These are phyloP conservation scores for Spathaspora boniae DNA, from an alignment of 805 yeast species.

Conservation along the genomic window DNA sequence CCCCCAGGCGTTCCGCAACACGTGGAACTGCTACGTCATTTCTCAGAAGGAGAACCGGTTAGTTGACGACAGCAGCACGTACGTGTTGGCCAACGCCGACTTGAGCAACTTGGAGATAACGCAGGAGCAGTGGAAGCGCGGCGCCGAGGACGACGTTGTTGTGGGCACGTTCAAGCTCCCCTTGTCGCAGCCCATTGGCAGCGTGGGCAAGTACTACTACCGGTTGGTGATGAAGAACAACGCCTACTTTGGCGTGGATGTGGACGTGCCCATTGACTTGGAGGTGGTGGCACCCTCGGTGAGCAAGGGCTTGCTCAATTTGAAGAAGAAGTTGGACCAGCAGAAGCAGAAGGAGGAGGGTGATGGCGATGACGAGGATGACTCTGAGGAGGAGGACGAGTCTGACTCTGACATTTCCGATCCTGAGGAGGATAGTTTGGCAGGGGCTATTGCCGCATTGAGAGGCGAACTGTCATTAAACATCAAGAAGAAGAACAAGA, in stretches of 20 bases:
- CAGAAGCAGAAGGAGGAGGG: slow-evolving; percentile 32
- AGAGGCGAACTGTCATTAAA: slow-evolving; percentile 51
- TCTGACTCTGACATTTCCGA: slow-evolving; percentile 59
- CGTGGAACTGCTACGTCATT: slow-evolving; percentile 68
- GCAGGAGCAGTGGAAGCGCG: slow-evolving; percentile 49
- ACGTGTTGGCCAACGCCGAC: slow-evolving; percentile 48
- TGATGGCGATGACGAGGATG: slow-evolving; percentile 36
- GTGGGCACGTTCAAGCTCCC: slow-evolving; percentile 77
- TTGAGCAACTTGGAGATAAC: slow-evolving; percentile 52
- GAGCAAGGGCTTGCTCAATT: slow-evolving; percentile 1
- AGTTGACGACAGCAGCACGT: slow-evolving; percentile 58
- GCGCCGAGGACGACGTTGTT: slow-evolving; percentile 37
- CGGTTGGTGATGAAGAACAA: slow-evolving; percentile 67
- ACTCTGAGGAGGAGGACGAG: slow-evolving; percentile 34
- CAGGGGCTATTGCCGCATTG: slow-evolving; percentile 69
- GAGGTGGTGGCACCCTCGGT: slow-evolving; percentile 56
- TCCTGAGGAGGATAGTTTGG: slow-evolving; percentile 71
- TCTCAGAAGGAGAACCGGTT: slow-evolving; percentile 78
- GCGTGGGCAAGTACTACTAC: slow-evolving; percentile 62
- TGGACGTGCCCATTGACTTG: slow-evolving; percentile 68
- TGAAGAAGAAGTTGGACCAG: slow-evolving; percentile 8
- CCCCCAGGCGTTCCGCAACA: slow-evolving; percentile 51
- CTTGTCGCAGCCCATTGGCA: slow-evolving; percentile 63
- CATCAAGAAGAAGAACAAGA: slow-evolving; percentile 38
- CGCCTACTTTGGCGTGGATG: slow-evolving; percentile 78